These are phyloP conservation scores for Nematodospora anomalae DNA, from an alignment of 1,139 yeast species.

Conservation along the genomic window DNA sequence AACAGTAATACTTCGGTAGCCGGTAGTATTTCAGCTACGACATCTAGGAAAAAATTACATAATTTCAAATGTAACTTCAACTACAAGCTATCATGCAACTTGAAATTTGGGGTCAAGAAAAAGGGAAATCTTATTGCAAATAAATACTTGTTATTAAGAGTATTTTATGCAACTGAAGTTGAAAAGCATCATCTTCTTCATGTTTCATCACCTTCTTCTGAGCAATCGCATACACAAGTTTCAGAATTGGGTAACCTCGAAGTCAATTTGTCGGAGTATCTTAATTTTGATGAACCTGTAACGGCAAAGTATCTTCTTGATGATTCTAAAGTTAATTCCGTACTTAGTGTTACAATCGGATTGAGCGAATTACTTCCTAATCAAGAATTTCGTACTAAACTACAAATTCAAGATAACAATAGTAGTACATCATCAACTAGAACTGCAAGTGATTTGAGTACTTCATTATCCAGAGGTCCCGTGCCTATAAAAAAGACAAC, in stretches of 20 bases:
- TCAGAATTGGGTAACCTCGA: constrained; percentile 63
- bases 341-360: constrained; percentile 50
- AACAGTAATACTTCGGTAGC: constrained; percentile 15
- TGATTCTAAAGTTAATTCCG: constrained; percentile 80
- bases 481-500: constrained; percentile 4
- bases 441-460: constrained; percentile 4
- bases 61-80: constrained; percentile 46
- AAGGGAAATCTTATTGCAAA: constrained; percentile 40
- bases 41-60: constrained; percentile 38
- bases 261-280: constrained; percentile 72
- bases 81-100: constrained; percentile 39
- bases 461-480: not conserved
- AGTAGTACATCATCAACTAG: constrained; percentile 10
- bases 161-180: constrained; percentile 38
- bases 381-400: constrained; percentile 43
- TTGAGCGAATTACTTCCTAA: constrained; percentile 45
- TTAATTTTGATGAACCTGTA: constrained; percentile 52
- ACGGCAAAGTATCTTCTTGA: constrained; percentile 67
- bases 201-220: not conserved
- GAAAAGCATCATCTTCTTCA: constrained; percentile 3
- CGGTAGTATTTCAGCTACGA: constrained; percentile 33
- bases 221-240: constrained; percentile 13
- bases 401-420: constrained; percentile 32
- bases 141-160: constrained; percentile 35
- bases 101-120: constrained; percentile 37